These are phyloP conservation scores for Yamadazyma kanchanaburiensis DNA, from an alignment of 1,139 yeast genomes.

Conservation along the genomic window DNA sequence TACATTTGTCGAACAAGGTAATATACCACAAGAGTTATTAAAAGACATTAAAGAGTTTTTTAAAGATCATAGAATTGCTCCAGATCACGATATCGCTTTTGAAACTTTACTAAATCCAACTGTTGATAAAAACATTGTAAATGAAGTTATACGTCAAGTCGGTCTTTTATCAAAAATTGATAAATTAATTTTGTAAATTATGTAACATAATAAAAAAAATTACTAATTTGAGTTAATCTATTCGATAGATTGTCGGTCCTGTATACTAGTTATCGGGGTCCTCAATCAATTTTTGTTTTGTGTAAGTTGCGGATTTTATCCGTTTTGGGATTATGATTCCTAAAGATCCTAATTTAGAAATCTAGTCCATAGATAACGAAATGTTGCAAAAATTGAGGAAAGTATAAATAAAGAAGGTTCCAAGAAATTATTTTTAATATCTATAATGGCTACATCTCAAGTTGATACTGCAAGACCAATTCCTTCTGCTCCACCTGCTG, in stretches of 20 bases:
- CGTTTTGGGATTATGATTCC: no score
- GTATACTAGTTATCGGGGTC: no score
- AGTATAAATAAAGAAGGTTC: no score
- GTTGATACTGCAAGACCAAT: slow-evolving; percentile 10
- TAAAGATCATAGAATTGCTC: slow-evolving; percentile 25
- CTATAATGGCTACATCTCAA: slow-evolving; percentile 7
- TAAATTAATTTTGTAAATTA: slow-evolving; percentile 2
- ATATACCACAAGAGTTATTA: slow-evolving; percentile 12
- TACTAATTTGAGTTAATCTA: no score
- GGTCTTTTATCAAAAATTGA: slow-evolving; percentile 20
- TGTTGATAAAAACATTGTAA: slow-evolving; percentile 34
- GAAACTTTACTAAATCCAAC: slow-evolving; percentile 37
- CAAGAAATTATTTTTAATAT: no score
- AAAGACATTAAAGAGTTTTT: slow-evolving; percentile 13
- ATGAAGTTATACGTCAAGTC: slow-evolving; percentile 36
- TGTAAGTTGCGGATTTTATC: no score
- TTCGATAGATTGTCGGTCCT: no score
- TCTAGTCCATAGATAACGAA: slow-evolving; percentile 10
- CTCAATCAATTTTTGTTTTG: no score
- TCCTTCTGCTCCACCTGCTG: slow-evolving; percentile 27
- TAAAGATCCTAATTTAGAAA: slow-evolving; percentile 8
- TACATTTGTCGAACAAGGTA: slow-evolving; percentile 17
- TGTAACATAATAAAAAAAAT: slow-evolving; percentile 1
- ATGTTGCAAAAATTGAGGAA: background rate
- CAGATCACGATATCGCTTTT: slow-evolving; percentile 34